A percentile compares a stretch with the other conserved stretches of the same genome.
phyloP scores from a whole-genome alignment of 805 yeast species.

The Zygosaccharomyces pseudorouxii region DNA sequence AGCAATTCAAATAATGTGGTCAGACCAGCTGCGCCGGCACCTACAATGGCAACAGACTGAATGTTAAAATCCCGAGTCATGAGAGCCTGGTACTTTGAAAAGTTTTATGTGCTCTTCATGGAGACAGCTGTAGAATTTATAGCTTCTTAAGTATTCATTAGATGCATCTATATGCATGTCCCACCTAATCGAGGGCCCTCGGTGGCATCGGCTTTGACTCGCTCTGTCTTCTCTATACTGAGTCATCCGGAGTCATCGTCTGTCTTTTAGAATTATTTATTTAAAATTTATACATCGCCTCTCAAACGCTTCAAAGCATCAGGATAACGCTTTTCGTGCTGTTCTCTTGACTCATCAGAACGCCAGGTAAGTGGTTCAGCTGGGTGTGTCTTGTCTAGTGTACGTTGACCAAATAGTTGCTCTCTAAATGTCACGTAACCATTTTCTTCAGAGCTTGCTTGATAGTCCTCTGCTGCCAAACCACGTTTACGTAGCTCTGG shows the following conservation, averaged over 20 bases:
- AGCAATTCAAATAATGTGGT: conserved; percentile 36
- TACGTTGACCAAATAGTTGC: conserved; percentile 29
- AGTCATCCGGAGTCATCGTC: background rate
- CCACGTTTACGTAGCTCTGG: conserved; percentile 39
- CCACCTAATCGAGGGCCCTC: background rate
- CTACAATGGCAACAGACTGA: conserved; percentile 37
- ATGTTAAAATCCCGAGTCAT: conserved; percentile 10
- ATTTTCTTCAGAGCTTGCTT: conserved; percentile 13
- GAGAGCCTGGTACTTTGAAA: background rate
- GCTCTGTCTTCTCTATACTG: background rate
- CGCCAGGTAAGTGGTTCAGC: conserved; percentile 23
- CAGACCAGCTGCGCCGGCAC: conserved; percentile 43
- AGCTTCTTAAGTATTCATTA: background rate
- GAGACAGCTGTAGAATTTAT: background rate
- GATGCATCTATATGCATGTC: background rate
- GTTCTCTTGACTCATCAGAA: conserved; percentile 27
- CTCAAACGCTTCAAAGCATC: conserved; percentile 1
- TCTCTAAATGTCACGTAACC: conserved; percentile 36
- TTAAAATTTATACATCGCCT: background rate
- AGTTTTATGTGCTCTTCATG: background rate
- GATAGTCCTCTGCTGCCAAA: conserved; percentile 38
- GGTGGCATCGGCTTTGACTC: background rate
- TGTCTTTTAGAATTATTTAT: background rate
- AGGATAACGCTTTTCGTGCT: conserved; percentile 23
- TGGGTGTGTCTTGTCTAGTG: conserved; percentile 19